These are phyloP conservation scores for Eruca vesicaria DNA, from an alignment of 441 rosid genomes.

Conservation along the genomic window DNA sequence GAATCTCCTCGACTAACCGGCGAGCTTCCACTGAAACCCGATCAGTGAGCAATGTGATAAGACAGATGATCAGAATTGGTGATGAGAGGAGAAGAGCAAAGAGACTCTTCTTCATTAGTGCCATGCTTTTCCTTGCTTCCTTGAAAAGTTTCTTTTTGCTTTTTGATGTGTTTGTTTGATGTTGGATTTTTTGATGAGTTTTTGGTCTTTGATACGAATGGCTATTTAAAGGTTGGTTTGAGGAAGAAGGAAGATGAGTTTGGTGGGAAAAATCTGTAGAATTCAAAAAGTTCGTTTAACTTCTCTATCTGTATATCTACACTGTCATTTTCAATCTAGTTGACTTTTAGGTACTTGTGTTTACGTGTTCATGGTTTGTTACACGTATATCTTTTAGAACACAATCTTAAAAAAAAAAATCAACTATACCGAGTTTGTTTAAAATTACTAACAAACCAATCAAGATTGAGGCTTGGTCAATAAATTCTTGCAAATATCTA, in stretches of 20 bases:
- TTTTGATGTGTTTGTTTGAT: background rate
- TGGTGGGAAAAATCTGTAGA: constrained; percentile 23
- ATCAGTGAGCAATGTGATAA: constrained; percentile 13
- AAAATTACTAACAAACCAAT: no score
- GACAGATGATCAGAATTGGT: constrained; percentile 24
- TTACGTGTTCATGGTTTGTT: constrained; percentile 23
- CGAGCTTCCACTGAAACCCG: constrained; percentile 31
- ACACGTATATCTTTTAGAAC: background rate
- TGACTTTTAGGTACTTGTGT: constrained; percentile 18
- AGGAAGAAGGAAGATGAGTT: constrained; percentile 25
- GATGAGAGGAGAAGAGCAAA: constrained; percentile 25
- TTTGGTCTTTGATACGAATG: constrained; percentile 9
- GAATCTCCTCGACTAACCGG: constrained; percentile 27
- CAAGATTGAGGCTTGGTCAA: no score
- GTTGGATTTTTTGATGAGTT: constrained; percentile 21
- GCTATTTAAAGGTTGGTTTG: constrained; percentile 14
- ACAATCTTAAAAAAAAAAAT: background rate
- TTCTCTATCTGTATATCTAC: constrained; percentile 28
- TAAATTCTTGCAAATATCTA: background rate
- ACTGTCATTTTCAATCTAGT: constrained; percentile 18
- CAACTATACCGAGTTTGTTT: no score
- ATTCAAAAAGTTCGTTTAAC: constrained; percentile 27
- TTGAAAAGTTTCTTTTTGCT: background rate
- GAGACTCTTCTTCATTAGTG: constrained; percentile 25
- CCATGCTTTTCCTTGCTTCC: constrained; percentile 28